phyloP scores from a whole-genome alignment of 2,329 filamentous ascomycete species.

The Chaetoscypha palmicola region DNA sequence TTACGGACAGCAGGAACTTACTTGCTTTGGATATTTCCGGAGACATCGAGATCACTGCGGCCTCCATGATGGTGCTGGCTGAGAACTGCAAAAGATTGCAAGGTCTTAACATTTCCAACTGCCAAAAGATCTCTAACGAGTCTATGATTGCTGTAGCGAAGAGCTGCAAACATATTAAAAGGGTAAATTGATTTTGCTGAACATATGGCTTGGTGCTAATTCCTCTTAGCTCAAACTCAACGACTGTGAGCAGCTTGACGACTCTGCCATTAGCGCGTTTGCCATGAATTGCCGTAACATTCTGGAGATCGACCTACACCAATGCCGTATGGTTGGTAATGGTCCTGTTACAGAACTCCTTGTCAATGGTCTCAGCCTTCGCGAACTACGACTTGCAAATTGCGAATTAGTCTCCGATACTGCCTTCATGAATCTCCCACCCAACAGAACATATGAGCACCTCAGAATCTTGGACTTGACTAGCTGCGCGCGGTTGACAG shows the following conservation, averaged over 20 bases:
- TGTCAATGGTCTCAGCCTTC: conserved; percentile 70
- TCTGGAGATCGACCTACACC: conserved; percentile 90
- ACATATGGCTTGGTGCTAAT: conserved; percentile 13
- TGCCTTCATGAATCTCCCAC: conserved; percentile 77
- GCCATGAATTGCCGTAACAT: conserved; percentile 85
- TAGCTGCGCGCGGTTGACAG: conserved; percentile 75
- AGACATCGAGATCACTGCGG: conserved; percentile 71
- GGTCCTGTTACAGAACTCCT: conserved; percentile 76
- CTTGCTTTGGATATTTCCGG: conserved; percentile 87
- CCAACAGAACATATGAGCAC: conserved; percentile 67
- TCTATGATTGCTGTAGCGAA: conserved; percentile 75
- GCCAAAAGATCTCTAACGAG: conserved; percentile 76
- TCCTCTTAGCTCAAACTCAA: conserved; percentile 76
- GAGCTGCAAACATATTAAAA: conserved; percentile 79
- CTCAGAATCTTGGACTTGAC: conserved; percentile 91
- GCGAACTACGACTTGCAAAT: conserved; percentile 80
- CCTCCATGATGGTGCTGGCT: conserved; percentile 70
- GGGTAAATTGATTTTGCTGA: conserved; percentile 46
- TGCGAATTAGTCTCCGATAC: conserved; percentile 78
- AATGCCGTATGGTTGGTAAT: conserved; percentile 75
- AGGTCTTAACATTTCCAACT: conserved; percentile 86
- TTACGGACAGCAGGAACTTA: conserved; percentile 72
- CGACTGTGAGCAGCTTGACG: conserved; percentile 77
- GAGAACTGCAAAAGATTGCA: conserved; percentile 78
- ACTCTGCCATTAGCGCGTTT: conserved; percentile 76